phyloP scores from a whole-genome alignment of 2,329 filamentous ascomycete genomes.

The Xylaria sp. region DNA sequence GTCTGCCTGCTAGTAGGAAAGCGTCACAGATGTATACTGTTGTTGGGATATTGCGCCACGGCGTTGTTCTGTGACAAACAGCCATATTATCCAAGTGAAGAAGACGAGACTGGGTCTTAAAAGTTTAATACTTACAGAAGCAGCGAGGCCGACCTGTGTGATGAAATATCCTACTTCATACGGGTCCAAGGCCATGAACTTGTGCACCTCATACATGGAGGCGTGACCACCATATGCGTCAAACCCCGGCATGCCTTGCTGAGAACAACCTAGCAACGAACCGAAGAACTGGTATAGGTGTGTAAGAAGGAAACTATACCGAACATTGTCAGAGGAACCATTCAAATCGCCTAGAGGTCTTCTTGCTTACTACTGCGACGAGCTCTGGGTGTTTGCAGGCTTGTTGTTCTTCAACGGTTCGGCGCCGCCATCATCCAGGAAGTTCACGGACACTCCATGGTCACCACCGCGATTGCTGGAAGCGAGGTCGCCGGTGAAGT shows the following conservation, averaged over 20 bases:
- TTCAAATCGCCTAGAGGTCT: neutral
- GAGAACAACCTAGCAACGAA: constrained; percentile 65
- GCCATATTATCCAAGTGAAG: no score
- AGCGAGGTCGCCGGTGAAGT: constrained; percentile 66
- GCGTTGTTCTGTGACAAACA: no score
- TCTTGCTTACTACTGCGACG: constrained; percentile 65
- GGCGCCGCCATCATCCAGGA: constrained; percentile 69
- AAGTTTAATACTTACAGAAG: constrained; percentile 47
- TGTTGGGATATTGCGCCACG: no score
- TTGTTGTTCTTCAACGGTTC: constrained; percentile 65
- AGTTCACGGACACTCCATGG: constrained; percentile 64
- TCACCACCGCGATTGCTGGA: constrained; percentile 64
- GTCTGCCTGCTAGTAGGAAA: neutral
- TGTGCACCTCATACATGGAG: constrained; percentile 66
- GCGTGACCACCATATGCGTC: constrained; percentile 59
- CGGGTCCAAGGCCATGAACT: constrained; percentile 67
- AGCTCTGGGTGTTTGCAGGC: constrained; percentile 61
- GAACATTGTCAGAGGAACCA: neutral
- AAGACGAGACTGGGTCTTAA: no score
- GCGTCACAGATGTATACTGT: no score
- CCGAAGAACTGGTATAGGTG: constrained; percentile 73
- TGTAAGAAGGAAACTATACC: constrained; percentile 63
- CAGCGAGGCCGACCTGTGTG: constrained; percentile 66
- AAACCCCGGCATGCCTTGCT: constrained; percentile 61
- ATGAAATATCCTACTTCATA: constrained; percentile 69